Evolutionary conservation across 345 rosid species (phyloP), one percentile per base, ranked within the genome.

Genomic region (Populus alba): DNA sequence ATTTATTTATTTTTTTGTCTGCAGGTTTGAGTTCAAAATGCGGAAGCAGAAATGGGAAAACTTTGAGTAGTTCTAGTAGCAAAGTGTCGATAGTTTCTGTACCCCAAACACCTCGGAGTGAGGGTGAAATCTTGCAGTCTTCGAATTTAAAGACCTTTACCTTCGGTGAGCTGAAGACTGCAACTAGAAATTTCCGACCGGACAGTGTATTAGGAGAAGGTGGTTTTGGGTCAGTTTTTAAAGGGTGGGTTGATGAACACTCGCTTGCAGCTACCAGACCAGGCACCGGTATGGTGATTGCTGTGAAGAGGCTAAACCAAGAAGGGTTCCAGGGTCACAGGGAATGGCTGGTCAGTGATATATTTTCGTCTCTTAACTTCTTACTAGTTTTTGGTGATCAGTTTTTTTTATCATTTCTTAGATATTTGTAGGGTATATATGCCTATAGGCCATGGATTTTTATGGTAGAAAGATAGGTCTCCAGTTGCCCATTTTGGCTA

Each of bases 21-120:
- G 68, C 77, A 95, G 99, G 94, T 78, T 74, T 91, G 81, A 92
- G 79, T 84, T 90, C 96, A 9, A 93, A 75, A 66, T 78, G 65
- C 85, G 84, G 70, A 47, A 89, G 97, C 77, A 85, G 87, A 75
- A 87, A 87, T 83, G 93, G 78, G 33, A 87, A 79, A 65, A 81
- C 70, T 76, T 77, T 83, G 62, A 67, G 83, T 71, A 51, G 78
- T 33, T 77, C 78, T 6, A 69, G 79, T 59, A 82, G 79, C 77
- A 75, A 57, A 72, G 53, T 73, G 23, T 83, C 80, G 8, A 68
- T 76, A 5, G 22, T 71, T 71, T 75, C 77, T 6, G 61, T 68
- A 57, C 77, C 75, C 70, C 80, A 73, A 63, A 75, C 81, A 49
- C 82, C 86, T 31, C 59, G 74, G 73, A 82, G 79, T 16, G 82